phyloP scores from a whole-genome alignment of 2,329 filamentous ascomycete species.

The Clonostachys sp. region DNA sequence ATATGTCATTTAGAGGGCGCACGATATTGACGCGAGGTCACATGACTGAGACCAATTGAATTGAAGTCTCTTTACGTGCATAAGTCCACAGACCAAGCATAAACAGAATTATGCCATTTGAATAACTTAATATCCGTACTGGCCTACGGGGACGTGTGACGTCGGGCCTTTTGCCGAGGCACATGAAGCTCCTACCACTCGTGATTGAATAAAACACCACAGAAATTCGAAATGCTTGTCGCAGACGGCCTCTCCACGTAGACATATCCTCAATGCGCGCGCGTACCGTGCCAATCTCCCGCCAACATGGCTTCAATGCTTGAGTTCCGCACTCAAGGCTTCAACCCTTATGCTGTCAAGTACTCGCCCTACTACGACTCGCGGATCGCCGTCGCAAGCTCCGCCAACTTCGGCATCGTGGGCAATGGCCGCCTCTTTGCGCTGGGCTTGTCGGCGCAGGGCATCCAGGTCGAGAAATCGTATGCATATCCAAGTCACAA shows the following conservation, averaged over 20 bases:
- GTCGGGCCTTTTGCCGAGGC: constrained; percentile 20
- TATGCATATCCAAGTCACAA: constrained; percentile 27
- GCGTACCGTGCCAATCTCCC: background rate
- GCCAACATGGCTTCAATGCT: constrained; percentile 64
- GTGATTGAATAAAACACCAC: background rate
- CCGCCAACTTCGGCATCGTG: constrained; percentile 95
- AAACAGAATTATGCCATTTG: no score
- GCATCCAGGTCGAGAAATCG: constrained; percentile 81
- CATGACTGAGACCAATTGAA: background rate
- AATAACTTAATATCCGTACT: background rate
- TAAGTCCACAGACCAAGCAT: no score
- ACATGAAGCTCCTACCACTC: constrained; percentile 13
- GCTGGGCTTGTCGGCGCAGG: constrained; percentile 75
- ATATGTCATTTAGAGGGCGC: constrained; percentile 3
- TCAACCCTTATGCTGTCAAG: constrained; percentile 94
- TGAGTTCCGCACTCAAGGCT: constrained; percentile 89
- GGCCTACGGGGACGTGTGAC: constrained; percentile 2
- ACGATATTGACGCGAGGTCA: constrained; percentile 6
- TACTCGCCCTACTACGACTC: constrained; percentile 99
- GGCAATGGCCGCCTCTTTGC: constrained; percentile 91
- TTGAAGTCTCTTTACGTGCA: no score
- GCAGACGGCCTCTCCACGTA: background rate
- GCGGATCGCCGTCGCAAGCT: constrained; percentile 80
- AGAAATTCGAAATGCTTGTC: background rate
- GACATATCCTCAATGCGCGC: background rate